A percentile compares a stretch with the other conserved stretches of the same genome.
phyloP scores from a whole-genome alignment of 2,329 filamentous ascomycete genomes.

The Claviceps monticola region DNA sequence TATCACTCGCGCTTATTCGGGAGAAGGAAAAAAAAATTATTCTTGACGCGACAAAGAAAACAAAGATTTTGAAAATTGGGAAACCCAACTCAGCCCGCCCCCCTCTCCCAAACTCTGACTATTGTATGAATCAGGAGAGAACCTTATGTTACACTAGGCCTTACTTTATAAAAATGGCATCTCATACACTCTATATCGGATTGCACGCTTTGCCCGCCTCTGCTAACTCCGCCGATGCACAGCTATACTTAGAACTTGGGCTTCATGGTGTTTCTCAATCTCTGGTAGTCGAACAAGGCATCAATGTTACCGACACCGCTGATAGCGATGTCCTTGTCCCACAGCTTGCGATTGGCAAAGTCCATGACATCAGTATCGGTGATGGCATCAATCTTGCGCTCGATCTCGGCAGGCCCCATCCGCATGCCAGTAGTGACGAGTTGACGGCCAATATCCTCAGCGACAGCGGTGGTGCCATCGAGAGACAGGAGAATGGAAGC shows the following conservation, averaged over 20 bases:
- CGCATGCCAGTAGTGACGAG: conserved; percentile 94
- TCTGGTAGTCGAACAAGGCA: conserved; percentile 66
- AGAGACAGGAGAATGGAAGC: conserved; percentile 93
- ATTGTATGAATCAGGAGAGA: conserved; percentile 22
- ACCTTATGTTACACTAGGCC: conserved; percentile 42
- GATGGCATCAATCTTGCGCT: conserved; percentile 77
- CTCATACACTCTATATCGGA: conserved; percentile 43
- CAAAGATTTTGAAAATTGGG: conserved; percentile 3
- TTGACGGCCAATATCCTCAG: conserved; percentile 97
- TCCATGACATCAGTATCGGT: conserved; percentile 95
- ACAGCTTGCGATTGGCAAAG: conserved; percentile 87
- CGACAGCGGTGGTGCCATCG: conserved; percentile 91
- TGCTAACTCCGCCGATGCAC: conserved; percentile 16
- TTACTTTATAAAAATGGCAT: conserved; percentile 29
- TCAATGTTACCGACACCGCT: conserved; percentile 89
- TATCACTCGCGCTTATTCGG: neutral
- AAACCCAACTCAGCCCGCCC: neutral
- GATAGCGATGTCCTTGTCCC: conserved; percentile 94
- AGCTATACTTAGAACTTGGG: conserved; percentile 47
- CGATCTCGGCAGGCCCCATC: conserved; percentile 84
- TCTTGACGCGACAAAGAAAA: conserved; percentile 6
- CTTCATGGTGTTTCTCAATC: conserved; percentile 74
- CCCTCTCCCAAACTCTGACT: conserved; percentile 12
- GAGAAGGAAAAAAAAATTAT: neutral
- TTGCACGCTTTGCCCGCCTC: conserved; percentile 18